These are phyloP conservation scores for Protea cynaroides DNA, from an alignment of 164 flowering plant species.

Conservation along the genomic window DNA sequence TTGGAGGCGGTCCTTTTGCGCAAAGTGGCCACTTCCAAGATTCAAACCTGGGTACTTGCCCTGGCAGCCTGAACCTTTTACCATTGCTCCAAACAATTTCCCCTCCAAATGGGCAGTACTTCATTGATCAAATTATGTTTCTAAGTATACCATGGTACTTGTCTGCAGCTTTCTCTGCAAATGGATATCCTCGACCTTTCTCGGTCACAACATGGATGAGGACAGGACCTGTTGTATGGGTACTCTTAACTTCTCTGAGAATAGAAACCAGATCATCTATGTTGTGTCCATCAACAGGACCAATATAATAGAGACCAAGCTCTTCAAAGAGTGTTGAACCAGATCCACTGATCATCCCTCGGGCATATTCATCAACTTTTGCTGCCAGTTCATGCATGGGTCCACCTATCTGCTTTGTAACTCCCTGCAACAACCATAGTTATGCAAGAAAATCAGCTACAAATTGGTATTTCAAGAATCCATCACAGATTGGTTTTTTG, in stretches of 20 bases:
- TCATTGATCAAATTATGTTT: not conserved
- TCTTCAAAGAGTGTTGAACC: constrained; percentile 92
- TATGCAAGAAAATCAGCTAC: not conserved
- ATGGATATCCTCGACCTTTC: constrained; percentile 96
- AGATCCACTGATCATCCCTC: constrained; percentile 96
- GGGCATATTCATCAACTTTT: constrained; percentile 94
- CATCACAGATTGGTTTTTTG: not conserved
- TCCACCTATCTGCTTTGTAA: constrained; percentile 85
- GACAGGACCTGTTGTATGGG: constrained; percentile 85
- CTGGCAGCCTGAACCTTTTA: too few relatives aligned
- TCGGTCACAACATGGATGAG: constrained; percentile 92
- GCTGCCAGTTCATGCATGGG: constrained; percentile 87
- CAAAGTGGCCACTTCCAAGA: too few relatives aligned
- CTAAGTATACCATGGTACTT: constrained; percentile 77
- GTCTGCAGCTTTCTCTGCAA: constrained; percentile 93
- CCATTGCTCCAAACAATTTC: too few relatives aligned
- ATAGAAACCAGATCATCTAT: constrained; percentile 82
- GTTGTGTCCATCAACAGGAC: constrained; percentile 96
- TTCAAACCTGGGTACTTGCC: too few relatives aligned
- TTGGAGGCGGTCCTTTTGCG: too few relatives aligned
- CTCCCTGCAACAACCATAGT: constrained; percentile 51
- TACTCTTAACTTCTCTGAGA: constrained; percentile 79
- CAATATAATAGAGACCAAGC: constrained; percentile 94
- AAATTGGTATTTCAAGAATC: not conserved
- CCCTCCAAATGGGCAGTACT: too few relatives aligned